Base-by-base conservation (phyloP, 257 asterid genomes). In the Osmanthus fragrans region DNA sequence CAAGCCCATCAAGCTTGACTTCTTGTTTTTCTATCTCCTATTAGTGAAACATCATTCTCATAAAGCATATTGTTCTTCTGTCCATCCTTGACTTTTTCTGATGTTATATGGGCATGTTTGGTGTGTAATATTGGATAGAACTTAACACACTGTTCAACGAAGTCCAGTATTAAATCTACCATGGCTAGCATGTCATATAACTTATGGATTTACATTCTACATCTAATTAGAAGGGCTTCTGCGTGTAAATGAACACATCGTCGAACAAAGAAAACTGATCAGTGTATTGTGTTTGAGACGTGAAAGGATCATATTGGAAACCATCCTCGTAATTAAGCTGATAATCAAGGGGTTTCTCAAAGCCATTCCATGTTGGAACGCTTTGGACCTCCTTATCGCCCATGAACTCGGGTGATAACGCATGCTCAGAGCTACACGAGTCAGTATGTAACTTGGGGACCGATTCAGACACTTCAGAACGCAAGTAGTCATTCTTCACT, bases 331-430 rank as follows among this genome's bases (percentile, higher is more conserved):
- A 77, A 76, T 13, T 80, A 7, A 75, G 60, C 76, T 82, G 85
- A 29, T 37, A 73, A 80, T 84, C 85, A 32, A 77, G 67, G 30
- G 47, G 27, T 11, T 51, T 66, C 37, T 73, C 82, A 11, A 80
- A 34, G 10, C 70, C 86, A 21, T 58, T 64, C 88, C 88, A 75
- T 65, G 64, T 80, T 0, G 85, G 79, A 1, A 54, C 80, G 33
- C 88, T 86, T 67, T 84, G 86, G 30, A 86, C 86, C 77, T 86
- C 90, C 77, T 79, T 86, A 13, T 86, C 85, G 7, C 60, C 33
- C 1, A 68, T 56, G 33, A 81, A 76, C 15, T 84, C 85, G 0
- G 84, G 81, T 2, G 86, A 84, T 8, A 75, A 66, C 3, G 76
- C 75, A 5, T 82, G 81, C 58, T 75, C 86, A 0, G 85, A 82